Percentiles rank a stretch among this genome's conserved stretches.
These are phyloP conservation scores for Annona squamosa DNA, from an alignment of 164 flowering plant species.

Conservation along the genomic window DNA sequence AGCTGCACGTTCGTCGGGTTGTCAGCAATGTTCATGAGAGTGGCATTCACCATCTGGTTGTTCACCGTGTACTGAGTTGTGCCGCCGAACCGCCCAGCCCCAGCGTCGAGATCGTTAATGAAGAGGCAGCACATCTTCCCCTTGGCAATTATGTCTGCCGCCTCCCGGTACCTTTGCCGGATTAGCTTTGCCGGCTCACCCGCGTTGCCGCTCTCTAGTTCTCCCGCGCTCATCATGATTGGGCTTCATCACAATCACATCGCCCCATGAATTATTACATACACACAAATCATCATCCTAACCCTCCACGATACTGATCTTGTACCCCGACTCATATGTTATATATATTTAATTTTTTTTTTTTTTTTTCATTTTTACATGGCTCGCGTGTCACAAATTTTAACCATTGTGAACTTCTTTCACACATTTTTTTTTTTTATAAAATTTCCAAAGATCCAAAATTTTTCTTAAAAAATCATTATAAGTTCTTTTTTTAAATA, in stretches of 20 bases:
- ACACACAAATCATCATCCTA: no score
- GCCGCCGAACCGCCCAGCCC: constrained; percentile 43
- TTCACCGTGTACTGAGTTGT: constrained; percentile 52
- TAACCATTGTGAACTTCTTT: no score
- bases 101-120: constrained; percentile 49
- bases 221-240: constrained; percentile 49
- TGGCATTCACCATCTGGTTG: constrained; percentile 55
- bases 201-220: constrained; percentile 41
- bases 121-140: constrained; percentile 46
- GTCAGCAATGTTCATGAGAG: constrained; percentile 53
- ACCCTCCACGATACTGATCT: no score
- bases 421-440: no score
- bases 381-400: no score
- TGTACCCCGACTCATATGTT: no score
- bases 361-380: no score
- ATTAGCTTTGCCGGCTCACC: constrained; percentile 43
- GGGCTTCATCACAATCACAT: constrained; percentile 15
- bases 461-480: no score
- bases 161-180: constrained; percentile 46
- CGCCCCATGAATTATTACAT: background rate
- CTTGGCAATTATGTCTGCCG: constrained; percentile 35
- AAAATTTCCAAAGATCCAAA: no score
- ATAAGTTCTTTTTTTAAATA: no score
- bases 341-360: no score
- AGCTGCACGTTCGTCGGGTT: constrained; percentile 48